Conservation (phyloP, 176 grass and related monocot genomes). For the Musa beccarii region DNA sequence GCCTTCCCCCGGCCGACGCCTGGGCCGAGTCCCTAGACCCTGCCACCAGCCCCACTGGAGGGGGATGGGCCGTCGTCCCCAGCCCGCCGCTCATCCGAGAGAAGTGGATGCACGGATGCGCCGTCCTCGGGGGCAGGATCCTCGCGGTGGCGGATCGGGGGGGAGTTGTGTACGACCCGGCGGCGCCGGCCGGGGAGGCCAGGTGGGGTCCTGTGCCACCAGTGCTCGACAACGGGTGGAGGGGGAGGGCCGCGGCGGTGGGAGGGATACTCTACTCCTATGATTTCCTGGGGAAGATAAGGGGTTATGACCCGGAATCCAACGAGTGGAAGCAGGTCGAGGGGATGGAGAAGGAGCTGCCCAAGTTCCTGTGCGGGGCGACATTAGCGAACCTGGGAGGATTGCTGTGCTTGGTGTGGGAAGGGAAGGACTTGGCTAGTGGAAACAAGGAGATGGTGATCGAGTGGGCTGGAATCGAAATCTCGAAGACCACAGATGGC, state of each 20-base stretch:
- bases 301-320: conserved; percentile 47
- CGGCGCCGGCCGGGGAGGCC: conserved; percentile 17
- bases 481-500: conserved; percentile 25
- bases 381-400: conserved; percentile 57
- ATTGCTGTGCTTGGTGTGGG: conserved; percentile 74
- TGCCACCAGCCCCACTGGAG: neutral
- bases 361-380: conserved; percentile 58
- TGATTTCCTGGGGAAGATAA: conserved; percentile 77
- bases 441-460: conserved; percentile 41
- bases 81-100: conserved; percentile 52
- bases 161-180: conserved; percentile 58
- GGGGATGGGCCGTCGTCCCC: conserved; percentile 36
- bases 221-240: conserved; percentile 75
- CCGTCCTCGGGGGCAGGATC: conserved; percentile 45
- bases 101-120: conserved; percentile 98
- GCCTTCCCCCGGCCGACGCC: conserved; percentile 42
- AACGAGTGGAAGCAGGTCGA: conserved; percentile 61
- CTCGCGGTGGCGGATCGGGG: conserved; percentile 80
- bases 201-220: conserved; percentile 60
- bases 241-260: conserved; percentile 62
- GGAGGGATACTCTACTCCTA: conserved; percentile 72
- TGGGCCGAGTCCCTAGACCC: conserved; percentile 74
- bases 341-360: conserved; percentile 56
- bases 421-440: conserved; percentile 34
- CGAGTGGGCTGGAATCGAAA: conserved; percentile 71